Conservation (phyloP, 169 alveolate genomes). For the Eimeria mitis region DNA sequence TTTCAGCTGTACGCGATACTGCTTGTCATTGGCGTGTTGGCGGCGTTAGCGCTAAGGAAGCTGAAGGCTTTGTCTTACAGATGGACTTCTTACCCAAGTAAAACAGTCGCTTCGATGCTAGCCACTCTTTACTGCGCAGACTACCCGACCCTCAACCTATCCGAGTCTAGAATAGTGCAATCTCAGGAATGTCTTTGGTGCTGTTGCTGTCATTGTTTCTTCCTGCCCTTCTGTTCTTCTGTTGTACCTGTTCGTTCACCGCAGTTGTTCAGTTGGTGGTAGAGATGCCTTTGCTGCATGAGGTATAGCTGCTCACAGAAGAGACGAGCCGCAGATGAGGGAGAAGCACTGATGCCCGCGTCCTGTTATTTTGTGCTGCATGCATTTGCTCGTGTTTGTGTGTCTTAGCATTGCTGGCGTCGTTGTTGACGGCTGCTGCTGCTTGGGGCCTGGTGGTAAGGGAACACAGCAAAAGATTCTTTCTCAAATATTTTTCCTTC, state of each 20-base stretch:
- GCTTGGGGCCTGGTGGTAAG: constrained; percentile 78
- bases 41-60: constrained; percentile 46
- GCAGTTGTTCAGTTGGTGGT: background rate
- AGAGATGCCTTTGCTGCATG: background rate
- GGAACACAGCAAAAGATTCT: background rate
- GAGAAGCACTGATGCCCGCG: background rate
- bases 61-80: constrained; percentile 59
- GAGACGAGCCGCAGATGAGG: background rate
- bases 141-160: background rate
- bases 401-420: constrained; percentile 36
- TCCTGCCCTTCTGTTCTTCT: background rate
- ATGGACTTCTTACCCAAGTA: constrained; percentile 48
- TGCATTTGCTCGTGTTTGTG: background rate
- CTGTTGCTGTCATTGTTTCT: background rate
- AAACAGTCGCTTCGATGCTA: background rate
- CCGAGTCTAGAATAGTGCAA: background rate
- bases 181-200: background rate
- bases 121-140: background rate
- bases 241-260: background rate
- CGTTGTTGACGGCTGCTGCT: constrained; percentile 56
- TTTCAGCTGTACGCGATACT: constrained; percentile 35
- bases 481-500: background rate
- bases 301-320: background rate
- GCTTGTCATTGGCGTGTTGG: constrained; percentile 22
- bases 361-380: background rate